These are phyloP conservation scores for Ligustrum vulgare DNA, from an alignment of 257 asterid genomes.

Conservation along the genomic window DNA sequence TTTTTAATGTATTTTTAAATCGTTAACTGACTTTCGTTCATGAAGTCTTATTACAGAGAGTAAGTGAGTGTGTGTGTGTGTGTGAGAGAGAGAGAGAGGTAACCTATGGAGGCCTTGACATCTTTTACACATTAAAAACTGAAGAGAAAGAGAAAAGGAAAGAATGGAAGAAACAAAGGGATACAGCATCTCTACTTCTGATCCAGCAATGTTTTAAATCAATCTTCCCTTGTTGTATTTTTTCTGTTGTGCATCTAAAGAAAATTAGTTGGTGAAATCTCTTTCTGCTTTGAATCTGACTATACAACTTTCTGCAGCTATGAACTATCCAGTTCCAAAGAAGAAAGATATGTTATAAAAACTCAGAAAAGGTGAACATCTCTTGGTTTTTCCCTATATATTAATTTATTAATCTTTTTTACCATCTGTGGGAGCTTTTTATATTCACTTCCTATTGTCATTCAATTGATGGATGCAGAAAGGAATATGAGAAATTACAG, in stretches of 20 bases:
- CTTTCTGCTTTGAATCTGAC: conserved; percentile 16
- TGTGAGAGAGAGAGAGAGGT: not conserved
- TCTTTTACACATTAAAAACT: not conserved
- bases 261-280: conserved; percentile 12
- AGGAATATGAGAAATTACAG: conserved; percentile 76
- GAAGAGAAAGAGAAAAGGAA: not conserved
- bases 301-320: conserved; percentile 55
- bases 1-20: conserved; percentile 12
- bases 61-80: not conserved
- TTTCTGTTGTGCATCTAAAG: conserved; percentile 8
- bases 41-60: not conserved
- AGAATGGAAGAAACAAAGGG: not conserved
- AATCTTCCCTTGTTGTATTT: not conserved
- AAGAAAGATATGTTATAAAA: conserved; percentile 67
- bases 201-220: not conserved
- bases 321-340: conserved; percentile 67
- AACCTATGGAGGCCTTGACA: not conserved
- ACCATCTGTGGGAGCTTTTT: conserved; percentile 5
- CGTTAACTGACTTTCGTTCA: not conserved
- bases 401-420: not conserved
- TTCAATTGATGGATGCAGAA: conserved; percentile 47
- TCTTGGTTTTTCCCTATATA: not conserved
- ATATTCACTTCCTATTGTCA: conserved; percentile 15
- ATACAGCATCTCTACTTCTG: not conserved
- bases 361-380: conserved; percentile 56